Evolutionary conservation across 2,329 filamentous ascomycete genomes (phyloP), one percentile per base, ranked within the genome.

Genomic region (Akanthomyces lecanii): DNA sequence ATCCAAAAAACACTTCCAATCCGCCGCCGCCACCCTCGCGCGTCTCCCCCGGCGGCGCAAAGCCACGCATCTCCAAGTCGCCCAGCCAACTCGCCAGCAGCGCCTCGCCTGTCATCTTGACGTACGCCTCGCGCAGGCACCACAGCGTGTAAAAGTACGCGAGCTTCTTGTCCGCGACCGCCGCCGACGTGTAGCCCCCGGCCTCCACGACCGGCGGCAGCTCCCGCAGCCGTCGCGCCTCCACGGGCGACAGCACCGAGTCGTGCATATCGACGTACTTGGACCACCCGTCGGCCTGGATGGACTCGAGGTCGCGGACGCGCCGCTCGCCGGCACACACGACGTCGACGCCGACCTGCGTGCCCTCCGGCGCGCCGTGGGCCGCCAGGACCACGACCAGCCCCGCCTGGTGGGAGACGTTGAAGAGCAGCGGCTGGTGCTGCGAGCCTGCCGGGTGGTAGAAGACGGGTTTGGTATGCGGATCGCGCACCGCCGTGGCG

Each of bases 21-120:
- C 54, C 57, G 7, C 57, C 59, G 6, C 40, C 65, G 12, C 21
- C 21, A 21, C 21, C 21, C 21, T 21, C 21, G 21, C 21, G 65
- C 65, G 14, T 65, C 66, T 10, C 55, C 52, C 72, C 72, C 4
- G 88, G 87, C 55, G 87, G 82, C 57, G 79, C 77, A 59, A 91
- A 89, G 55, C 80, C 77, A 63, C 80, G 78, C 71, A 94, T 91
- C 69, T 92, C 88, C 10, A 93, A 77, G 56, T 89, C 83, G 57
- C 78, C 78, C 55, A 94, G 79, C 90, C 90, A 94, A 4, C 80
- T 79, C 0, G 90, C 90, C 10, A 92, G 78, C 63, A 94, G 79
- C 0, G 89, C 90, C 69, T 93, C 89, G 30, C 90, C 90, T 36
- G 89, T 90, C 77, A 94, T 86, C 82, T 93, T 94, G 74, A 93